Evolutionary conservation across 2,329 filamentous ascomycete species (phyloP).

Genomic region (Davidsoniella virescens): DNA sequence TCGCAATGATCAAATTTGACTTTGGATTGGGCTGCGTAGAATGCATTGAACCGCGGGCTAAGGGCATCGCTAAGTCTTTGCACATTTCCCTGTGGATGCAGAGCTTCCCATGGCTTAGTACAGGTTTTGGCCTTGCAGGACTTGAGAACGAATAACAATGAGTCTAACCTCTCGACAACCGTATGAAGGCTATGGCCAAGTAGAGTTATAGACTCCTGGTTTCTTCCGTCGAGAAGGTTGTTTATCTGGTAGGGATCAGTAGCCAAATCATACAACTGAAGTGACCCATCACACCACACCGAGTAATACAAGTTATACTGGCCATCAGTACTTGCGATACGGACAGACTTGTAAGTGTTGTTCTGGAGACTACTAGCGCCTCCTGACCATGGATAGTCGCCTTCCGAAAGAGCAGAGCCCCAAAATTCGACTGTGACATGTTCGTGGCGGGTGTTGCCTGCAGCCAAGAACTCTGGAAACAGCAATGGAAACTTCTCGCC

Average conservation of each 20-base stretch:
- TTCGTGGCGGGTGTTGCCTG: slow-evolving; percentile 22
- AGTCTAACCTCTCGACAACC: slow-evolving; percentile 36
- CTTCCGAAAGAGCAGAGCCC: slow-evolving; percentile 24
- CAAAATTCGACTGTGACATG: slow-evolving; percentile 38
- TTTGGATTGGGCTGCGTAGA: slow-evolving; percentile 32
- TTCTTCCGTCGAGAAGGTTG: slow-evolving; percentile 16
- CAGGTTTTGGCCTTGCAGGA: slow-evolving; percentile 38
- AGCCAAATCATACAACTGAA: slow-evolving; percentile 37
- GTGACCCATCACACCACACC: slow-evolving; percentile 35
- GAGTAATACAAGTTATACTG: slow-evolving; percentile 38
- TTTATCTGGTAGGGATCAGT: slow-evolving; percentile 32
- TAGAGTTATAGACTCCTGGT: slow-evolving; percentile 14
- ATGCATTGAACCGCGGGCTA: slow-evolving; percentile 28
- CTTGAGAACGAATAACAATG: slow-evolving; percentile 42
- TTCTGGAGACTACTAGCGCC: slow-evolving; percentile 15
- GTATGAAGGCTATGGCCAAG: slow-evolving; percentile 23
- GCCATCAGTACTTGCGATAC: slow-evolving; percentile 24
- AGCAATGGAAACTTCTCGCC: slow-evolving; percentile 29
- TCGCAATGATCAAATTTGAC: slow-evolving; percentile 38
- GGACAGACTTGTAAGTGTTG: slow-evolving; percentile 40
- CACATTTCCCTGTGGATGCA: slow-evolving; percentile 38
- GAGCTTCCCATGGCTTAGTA: slow-evolving; percentile 34
- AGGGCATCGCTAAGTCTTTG: slow-evolving; percentile 34
- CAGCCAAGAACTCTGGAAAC: slow-evolving; percentile 12
- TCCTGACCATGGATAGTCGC: slow-evolving; percentile 14